Percentiles rank a stretch among this genome's conserved stretches.
phyloP scores from a whole-genome alignment of 148 eudicot species.

The Dianthus caryophyllus region DNA sequence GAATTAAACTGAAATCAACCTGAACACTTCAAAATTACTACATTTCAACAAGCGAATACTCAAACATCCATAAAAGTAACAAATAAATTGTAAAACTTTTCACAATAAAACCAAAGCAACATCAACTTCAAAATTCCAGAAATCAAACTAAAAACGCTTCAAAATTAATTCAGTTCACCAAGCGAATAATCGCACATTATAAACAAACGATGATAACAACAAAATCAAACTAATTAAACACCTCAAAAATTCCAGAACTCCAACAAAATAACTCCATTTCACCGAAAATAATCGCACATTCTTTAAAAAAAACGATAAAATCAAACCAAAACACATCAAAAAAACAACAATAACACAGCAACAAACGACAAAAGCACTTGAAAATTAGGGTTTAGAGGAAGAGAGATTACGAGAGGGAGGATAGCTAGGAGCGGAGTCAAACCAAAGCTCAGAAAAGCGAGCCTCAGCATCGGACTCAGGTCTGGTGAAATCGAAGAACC shows the following conservation, averaged over 20 bases:
- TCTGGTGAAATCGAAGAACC: slow-evolving; percentile 62
- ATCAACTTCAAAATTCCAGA: not conserved
- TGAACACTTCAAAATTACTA: not conserved
- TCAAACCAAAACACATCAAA: not conserved
- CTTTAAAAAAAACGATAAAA: no score
- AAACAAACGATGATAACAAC: no score
- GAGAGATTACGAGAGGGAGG: slow-evolving; percentile 70
- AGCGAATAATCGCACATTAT: no score
- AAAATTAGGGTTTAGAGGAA: slow-evolving; percentile 5
- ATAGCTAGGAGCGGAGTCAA: slow-evolving; percentile 44
- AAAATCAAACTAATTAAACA: no score
- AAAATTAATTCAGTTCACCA: no score
- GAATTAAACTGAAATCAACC: not conserved
- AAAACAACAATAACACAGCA: not conserved
- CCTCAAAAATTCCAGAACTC: no score
- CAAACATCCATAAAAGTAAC: no score
- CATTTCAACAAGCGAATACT: no score
- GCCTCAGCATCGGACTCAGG: slow-evolving; percentile 55
- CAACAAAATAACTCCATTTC: no score
- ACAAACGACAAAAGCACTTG: not conserved
- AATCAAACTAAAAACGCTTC: not conserved
- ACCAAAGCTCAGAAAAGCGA: slow-evolving; percentile 67
- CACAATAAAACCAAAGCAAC: slow-evolving; percentile 15
- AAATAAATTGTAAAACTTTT: no score
- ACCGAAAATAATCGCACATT: no score